Evolutionary conservation across 1,284 basidiomycete species (phyloP).

Genomic region (Puccinia brachypodii): DNA sequence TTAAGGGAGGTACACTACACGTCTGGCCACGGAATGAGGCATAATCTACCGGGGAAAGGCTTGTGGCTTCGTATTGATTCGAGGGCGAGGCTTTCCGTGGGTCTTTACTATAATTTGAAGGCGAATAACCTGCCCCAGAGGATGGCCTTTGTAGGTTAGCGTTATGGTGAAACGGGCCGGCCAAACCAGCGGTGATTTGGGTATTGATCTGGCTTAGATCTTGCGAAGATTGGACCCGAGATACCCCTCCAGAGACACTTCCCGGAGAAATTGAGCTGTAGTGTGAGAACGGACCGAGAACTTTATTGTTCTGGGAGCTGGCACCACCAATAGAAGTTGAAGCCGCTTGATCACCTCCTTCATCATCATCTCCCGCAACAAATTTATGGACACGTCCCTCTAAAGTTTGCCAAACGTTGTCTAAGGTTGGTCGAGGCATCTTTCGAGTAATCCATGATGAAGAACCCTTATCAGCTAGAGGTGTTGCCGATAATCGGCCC

Average conservation of each 20-base stretch:
- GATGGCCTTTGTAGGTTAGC: slow-evolving; percentile 38
- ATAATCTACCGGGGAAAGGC: slow-evolving; percentile 43
- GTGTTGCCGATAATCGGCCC: slow-evolving; percentile 76
- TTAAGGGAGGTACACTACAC: slow-evolving; percentile 26
- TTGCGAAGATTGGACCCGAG: slow-evolving; percentile 55
- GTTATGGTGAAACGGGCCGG: slow-evolving; percentile 33
- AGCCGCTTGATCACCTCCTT: slow-evolving; percentile 57
- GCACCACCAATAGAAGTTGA: slow-evolving; percentile 55
- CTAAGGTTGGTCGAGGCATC: slow-evolving; percentile 75
- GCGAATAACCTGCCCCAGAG: slow-evolving; percentile 32
- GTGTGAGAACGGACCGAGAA: slow-evolving; percentile 84
- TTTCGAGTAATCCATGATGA: slow-evolving; percentile 73
- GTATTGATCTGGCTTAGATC: slow-evolving; percentile 50
- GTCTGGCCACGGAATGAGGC: slow-evolving; percentile 38
- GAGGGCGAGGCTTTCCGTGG: slow-evolving; percentile 29
- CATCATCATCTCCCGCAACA: slow-evolving; percentile 74
- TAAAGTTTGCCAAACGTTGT: slow-evolving; percentile 87
- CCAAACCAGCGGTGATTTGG: slow-evolving; percentile 19
- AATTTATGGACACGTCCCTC: slow-evolving; percentile 94
- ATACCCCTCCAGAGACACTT: slow-evolving; percentile 55
- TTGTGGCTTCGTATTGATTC: slow-evolving; percentile 38
- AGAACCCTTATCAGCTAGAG: slow-evolving; percentile 64
- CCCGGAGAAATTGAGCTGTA: slow-evolving; percentile 89
- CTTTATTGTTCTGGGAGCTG: slow-evolving; percentile 52
- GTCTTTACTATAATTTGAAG: slow-evolving; percentile 21